Evolutionary conservation across 441 rosid genomes (phyloP).

Genomic region (Pelargonium citronellum): DNA sequence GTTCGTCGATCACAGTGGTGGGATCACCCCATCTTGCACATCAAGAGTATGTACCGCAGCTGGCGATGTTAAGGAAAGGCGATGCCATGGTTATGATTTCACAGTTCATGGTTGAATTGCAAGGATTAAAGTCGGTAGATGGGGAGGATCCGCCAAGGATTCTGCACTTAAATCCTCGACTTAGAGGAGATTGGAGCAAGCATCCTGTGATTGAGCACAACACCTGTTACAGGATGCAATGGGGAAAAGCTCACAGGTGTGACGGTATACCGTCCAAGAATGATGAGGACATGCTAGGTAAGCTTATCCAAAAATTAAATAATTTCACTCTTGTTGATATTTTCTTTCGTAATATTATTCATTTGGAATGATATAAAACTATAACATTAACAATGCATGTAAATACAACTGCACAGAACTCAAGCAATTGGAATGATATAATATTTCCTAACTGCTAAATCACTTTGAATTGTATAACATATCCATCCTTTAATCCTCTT

Average conservation of each 20-base stretch:
- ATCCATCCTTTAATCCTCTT: not conserved
- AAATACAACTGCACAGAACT: not conserved
- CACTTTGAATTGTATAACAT: not conserved
- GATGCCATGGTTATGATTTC: slow-evolving; percentile 71
- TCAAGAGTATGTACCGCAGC: slow-evolving; percentile 72
- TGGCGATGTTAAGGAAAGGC: slow-evolving; percentile 38
- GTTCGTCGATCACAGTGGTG: slow-evolving; percentile 84
- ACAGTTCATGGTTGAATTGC: slow-evolving; percentile 89
- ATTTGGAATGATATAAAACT: too few relatives aligned
- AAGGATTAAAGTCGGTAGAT: slow-evolving; percentile 81
- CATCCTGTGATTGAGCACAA: slow-evolving; percentile 88
- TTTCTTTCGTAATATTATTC: not conserved
- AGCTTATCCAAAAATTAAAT: slow-evolving; percentile 20
- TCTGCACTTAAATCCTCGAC: slow-evolving; percentile 84
- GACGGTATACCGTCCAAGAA: slow-evolving; percentile 75
- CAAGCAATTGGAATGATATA: not conserved
- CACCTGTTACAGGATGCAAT: slow-evolving; percentile 97
- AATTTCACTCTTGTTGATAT: not conserved
- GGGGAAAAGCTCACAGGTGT: slow-evolving; percentile 92
- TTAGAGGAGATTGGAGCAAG: slow-evolving; percentile 89
- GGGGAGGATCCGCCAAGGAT: slow-evolving; percentile 96
- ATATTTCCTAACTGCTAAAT: slow-evolving; percentile 2
- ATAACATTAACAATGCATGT: not conserved
- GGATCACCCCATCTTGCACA: slow-evolving; percentile 81
- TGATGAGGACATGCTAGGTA: slow-evolving; percentile 76